These are phyloP conservation scores for Aspergillus cejpii DNA, from an alignment of 2,329 filamentous ascomycete species.

Conservation along the genomic window DNA sequence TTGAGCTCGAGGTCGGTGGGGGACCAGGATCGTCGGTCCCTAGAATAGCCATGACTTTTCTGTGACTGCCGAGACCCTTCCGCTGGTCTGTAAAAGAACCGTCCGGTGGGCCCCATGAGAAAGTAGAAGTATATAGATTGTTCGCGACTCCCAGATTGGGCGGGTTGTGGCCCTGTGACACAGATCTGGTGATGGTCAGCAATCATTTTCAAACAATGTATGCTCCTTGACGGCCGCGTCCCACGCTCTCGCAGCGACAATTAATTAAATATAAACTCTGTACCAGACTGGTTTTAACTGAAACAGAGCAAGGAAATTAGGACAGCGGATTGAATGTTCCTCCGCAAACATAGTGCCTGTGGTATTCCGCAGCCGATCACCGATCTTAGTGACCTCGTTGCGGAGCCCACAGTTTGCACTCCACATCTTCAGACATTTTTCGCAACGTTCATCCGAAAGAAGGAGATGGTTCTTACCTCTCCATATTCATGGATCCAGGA, in stretches of 20 bases:
- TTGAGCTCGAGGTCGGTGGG: conserved; percentile 18
- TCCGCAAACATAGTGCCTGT: neutral
- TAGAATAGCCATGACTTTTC: conserved; percentile 30
- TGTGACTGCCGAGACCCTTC: conserved; percentile 29
- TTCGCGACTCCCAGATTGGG: conserved; percentile 14
- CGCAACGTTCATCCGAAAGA: no score
- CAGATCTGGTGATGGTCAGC: conserved; percentile 20
- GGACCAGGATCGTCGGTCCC: conserved; percentile 25
- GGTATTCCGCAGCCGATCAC: neutral
- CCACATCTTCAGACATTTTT: neutral
- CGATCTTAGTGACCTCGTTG: neutral
- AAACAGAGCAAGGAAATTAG: no score
- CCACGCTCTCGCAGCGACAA: no score
- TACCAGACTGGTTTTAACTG: no score
- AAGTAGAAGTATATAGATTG: conserved; percentile 29
- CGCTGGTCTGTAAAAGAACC: conserved; percentile 36
- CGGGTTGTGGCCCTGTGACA: conserved; percentile 17
- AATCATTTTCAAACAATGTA: neutral
- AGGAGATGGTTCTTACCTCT: conserved; percentile 27
- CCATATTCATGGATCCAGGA: conserved; percentile 21
- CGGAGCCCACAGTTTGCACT: neutral
- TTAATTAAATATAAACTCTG: no score
- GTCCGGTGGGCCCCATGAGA: conserved; percentile 33
- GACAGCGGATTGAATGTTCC: no score
- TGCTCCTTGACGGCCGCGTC: no score